Evolutionary conservation across 257 asterid species (phyloP), one percentile per base, ranked within the genome.

Genomic region (Paulownia fortunei): DNA sequence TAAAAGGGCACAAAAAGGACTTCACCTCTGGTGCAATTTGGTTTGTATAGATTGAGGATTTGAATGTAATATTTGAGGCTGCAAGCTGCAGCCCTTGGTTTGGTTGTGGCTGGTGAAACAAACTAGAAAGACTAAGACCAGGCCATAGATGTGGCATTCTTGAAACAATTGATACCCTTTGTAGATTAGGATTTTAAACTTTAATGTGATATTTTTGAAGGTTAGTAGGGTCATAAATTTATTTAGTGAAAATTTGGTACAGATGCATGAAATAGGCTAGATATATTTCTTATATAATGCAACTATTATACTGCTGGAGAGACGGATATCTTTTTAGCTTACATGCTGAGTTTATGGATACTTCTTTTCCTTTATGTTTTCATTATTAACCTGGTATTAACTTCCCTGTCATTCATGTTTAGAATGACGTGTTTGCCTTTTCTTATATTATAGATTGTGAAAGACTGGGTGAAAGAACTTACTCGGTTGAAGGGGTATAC

Each of bases 401-500:
- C 72, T 9, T 39, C 8, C 2, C 52, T 56, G 51, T 52, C 41
- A 74, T 68, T 41, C 47, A 30, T 23, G 52, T 18, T 70, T 55
- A 42, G 23, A 34, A 19, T 80, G 49, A 13, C 19, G 6, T 21
- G 37, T 1, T 30, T 46, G 8, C 37, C n/a, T 37, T n/a, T 51
- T 24, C 3, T 23, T 52, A 52, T 70, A 8, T 30, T n/a, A n/a
- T 70, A 89, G 94, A 86, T 83, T 81, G 94, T 86, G 69, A 89
- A 82, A 76, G 88, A 86, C 46, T 91, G 94, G 94, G 93, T 88
- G 81, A 90, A 88, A 80, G 89, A 80, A 7, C 86, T 89, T 70
- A 89, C 96, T 54, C 89, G 90, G 51, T 36, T 86, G 84, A 85
- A 82, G 84, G 96, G 96, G 23, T 88, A 91, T 82, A 89, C 85